Evolutionary conservation across 1,139 yeast genomes (phyloP), one percentile per base, ranked within the genome.

Genomic region (Saccharomyces hybrid): DNA sequence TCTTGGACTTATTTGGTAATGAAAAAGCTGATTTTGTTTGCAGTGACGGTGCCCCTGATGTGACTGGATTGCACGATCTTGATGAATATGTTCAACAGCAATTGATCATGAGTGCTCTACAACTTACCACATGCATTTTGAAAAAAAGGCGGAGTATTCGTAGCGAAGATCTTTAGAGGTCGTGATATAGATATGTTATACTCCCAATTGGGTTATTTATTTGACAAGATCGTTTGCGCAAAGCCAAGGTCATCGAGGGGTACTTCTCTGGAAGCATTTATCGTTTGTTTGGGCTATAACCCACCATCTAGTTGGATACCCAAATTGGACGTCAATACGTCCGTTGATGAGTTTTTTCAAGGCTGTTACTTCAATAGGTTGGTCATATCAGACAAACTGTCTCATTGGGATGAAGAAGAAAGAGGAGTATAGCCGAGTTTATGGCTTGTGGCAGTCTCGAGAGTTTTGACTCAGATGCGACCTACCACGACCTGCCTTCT

Each of bases 21-120:
- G 88, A 88, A 63, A 84, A 87, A 52, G 98, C 98, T 0, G 99
- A 93, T 70, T 86, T 93, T 67, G 97, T 93, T 1, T 88, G 97
- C 64, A 86, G 95, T 61, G 99, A 93, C 71, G 99, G 99, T 53
- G 99, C 99, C 0, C 99, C 99, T 1, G 99, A 93, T 72, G 99
- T 93, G 27, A 95, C 99, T 0, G 99, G 99, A 0, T 72, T 93
- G 53, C 99, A 95, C 68, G 99, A 95, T 71, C 75, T 93, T 58
- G 99, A 93, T 71, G 99, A 93, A 70, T 93, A 91, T 67, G 88
- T 93, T 55, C 99, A 93, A 72, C 97, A 96, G 1, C 99, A 93
- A 68, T 76, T 93, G 58, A 87, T 95, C 52, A 75, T 90, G 60
- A 84, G 97, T 44, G 99, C 99, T 1, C 75, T 93, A 53, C 96